Evolutionary conservation across 2,329 filamentous ascomycete species (phyloP).

Genomic region (Monosporascus ibericus): DNA sequence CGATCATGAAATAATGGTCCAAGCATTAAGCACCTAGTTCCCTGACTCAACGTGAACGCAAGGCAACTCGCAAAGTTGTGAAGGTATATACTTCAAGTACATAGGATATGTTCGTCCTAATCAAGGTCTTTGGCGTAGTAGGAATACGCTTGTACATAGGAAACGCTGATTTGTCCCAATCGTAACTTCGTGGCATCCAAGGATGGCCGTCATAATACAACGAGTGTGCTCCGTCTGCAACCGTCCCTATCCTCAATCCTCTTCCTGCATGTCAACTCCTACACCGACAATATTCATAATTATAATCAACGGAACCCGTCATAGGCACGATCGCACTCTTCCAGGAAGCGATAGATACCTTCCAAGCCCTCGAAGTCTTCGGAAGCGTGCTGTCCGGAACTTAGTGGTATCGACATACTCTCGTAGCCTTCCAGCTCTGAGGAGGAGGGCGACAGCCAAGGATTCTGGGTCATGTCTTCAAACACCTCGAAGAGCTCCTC

Average conservation of each 20-base stretch:
- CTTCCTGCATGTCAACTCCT: not conserved
- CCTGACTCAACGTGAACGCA: too few species aligned
- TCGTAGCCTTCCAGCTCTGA: constrained; percentile 40
- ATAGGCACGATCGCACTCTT: constrained; percentile 45
- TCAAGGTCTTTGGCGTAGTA: too few species aligned
- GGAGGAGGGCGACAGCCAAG: constrained; percentile 42
- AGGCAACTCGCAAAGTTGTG: too few species aligned
- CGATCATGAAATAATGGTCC: too few species aligned
- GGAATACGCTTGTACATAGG: not conserved
- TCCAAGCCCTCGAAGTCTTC: constrained; percentile 50
- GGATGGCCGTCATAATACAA: not conserved
- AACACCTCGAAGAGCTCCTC: constrained; percentile 33
- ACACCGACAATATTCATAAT: not conserved
- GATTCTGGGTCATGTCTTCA: constrained; percentile 37
- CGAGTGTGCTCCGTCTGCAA: not conserved
- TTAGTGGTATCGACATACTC: constrained; percentile 41
- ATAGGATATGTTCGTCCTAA: too few species aligned
- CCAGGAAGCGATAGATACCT: constrained; percentile 52
- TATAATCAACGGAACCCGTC: constrained; percentile 1
- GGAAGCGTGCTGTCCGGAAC: constrained; percentile 37
- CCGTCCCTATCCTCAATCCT: not conserved
- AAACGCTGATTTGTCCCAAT: not conserved
- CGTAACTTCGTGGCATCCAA: not conserved
- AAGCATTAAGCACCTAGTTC: too few species aligned
- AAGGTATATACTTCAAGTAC: too few species aligned